Evolutionary conservation across 352 stramenopile species (phyloP).

Genomic region (Phytophthora litchii): DNA sequence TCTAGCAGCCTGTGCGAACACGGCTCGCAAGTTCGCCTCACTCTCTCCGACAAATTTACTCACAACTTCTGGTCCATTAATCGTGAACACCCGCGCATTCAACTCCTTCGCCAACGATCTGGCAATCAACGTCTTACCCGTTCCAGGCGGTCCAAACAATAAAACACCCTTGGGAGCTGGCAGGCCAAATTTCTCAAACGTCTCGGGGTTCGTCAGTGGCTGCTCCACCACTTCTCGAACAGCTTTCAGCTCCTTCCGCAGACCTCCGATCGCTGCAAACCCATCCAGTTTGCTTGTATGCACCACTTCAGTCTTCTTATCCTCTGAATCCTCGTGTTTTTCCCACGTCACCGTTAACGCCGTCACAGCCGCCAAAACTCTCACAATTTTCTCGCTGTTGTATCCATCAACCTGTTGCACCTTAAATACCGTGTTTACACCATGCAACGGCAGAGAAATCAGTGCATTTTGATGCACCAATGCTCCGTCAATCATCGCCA

Average conservation of each 20-base stretch:
- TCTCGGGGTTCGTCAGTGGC: constrained; percentile 92
- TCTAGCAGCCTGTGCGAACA: constrained; percentile 59
- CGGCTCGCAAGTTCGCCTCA: constrained; percentile 77
- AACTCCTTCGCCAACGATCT: constrained; percentile 92
- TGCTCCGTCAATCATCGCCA: constrained; percentile 68
- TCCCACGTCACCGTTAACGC: constrained; percentile 36
- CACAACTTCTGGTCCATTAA: constrained; percentile 97
- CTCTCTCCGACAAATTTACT: constrained; percentile 95
- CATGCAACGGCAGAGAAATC: constrained; percentile 67
- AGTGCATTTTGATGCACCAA: constrained; percentile 56
- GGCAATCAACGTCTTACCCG: constrained; percentile 96
- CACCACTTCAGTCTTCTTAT: not conserved
- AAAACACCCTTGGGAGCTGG: constrained; percentile 95
- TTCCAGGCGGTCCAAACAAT: constrained; percentile 95
- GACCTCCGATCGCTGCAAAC: constrained; percentile 85
- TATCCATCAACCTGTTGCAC: constrained; percentile 38
- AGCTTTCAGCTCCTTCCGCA: constrained; percentile 92
- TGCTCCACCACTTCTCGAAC: constrained; percentile 97
- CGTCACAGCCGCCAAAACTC: constrained; percentile 32
- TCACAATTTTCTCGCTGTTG: constrained; percentile 25
- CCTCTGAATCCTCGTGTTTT: constrained; percentile 2
- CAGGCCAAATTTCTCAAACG: constrained; percentile 94
- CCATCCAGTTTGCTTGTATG: constrained; percentile 34
- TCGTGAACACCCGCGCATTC: constrained; percentile 93
- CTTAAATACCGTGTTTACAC: constrained; percentile 56